Percentiles rank a stretch among this genome's conserved stretches.
These are phyloP conservation scores for Mycena belliarum DNA, from an alignment of 768 basidiomycete species.

Conservation along the genomic window DNA sequence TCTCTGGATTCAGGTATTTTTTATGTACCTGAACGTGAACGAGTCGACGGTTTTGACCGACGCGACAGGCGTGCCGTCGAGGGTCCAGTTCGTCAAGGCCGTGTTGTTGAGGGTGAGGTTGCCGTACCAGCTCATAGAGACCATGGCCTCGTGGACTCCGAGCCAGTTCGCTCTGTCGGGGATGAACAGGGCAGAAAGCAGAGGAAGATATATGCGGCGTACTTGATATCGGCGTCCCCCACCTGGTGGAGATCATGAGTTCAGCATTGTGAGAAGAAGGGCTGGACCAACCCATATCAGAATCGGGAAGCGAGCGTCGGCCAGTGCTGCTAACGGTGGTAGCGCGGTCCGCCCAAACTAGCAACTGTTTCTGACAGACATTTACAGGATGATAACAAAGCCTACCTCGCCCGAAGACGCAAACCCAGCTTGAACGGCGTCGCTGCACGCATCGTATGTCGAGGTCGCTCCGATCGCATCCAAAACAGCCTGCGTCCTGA, in stretches of 20 bases:
- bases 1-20: too few relatives aligned
- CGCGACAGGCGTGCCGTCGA: constrained; percentile 38
- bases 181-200: neutral
- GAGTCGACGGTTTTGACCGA: constrained; percentile 47
- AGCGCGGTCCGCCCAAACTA: constrained; percentile 35
- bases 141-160: constrained; percentile 37
- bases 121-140: constrained; percentile 51
- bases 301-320: constrained; percentile 35
- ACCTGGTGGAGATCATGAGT: constrained; percentile 24
- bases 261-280: neutral
- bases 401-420: constrained; percentile 32
- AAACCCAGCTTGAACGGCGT: constrained; percentile 26
- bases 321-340: constrained; percentile 34
- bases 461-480: constrained; percentile 39
- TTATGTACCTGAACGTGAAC: constrained; percentile 44
- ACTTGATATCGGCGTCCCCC: constrained; percentile 39
- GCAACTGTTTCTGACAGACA: neutral
- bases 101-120: constrained; percentile 39
- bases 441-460: constrained; percentile 35
- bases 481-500: constrained; percentile 31
- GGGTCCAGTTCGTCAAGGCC: constrained; percentile 33
- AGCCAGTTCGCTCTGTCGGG: constrained; percentile 38
- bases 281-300: constrained; percentile 35
- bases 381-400: neutral
- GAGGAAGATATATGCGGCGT: neutral